These are phyloP conservation scores for Escovopsis sp. DNA, from an alignment of 2,329 filamentous ascomycete genomes.

Conservation along the genomic window DNA sequence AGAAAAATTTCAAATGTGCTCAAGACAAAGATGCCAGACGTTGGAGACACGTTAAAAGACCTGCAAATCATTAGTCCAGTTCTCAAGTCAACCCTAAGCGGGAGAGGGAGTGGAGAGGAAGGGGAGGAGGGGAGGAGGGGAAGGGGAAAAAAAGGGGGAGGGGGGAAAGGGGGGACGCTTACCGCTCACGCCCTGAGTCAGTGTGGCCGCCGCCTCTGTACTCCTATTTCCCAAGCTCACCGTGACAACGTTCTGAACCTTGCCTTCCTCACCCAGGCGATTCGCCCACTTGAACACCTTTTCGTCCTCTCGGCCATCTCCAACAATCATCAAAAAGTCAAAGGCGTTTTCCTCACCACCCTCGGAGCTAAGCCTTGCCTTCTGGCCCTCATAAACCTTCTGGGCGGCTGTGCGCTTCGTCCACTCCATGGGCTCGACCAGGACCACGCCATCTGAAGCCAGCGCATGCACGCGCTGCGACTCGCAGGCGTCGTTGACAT, in stretches of 20 bases:
- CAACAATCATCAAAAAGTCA: constrained; percentile 80
- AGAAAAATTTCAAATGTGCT: not conserved
- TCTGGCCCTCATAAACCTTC: constrained; percentile 51
- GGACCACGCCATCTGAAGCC: constrained; percentile 61
- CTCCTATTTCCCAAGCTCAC: constrained; percentile 78
- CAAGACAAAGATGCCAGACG: constrained; percentile 20
- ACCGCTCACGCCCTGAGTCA: constrained; percentile 89
- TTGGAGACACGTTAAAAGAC: constrained; percentile 29
- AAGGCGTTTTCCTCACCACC: constrained; percentile 29
- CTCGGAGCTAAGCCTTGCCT: constrained; percentile 19
- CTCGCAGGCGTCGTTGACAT: constrained; percentile 89
- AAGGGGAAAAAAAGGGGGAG: too few relatives aligned
- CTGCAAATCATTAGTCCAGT: constrained; percentile 11
- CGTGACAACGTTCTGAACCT: constrained; percentile 58
- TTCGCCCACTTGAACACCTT: constrained; percentile 93
- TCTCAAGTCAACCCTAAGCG: too few relatives aligned
- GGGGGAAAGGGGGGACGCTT: constrained; percentile 20
- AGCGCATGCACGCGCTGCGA: constrained; percentile 73
- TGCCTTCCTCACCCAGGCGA: constrained; percentile 43
- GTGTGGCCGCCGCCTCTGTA: constrained; percentile 70
- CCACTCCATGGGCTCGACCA: constrained; percentile 74
- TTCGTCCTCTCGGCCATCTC: constrained; percentile 86
- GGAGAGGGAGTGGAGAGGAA: too few relatives aligned
- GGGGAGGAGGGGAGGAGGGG: too few relatives aligned
- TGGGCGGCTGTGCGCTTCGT: constrained; percentile 76